Base-by-base conservation (phyloP, 345 rosid genomes). In the Euphorbia peplus region DNA sequence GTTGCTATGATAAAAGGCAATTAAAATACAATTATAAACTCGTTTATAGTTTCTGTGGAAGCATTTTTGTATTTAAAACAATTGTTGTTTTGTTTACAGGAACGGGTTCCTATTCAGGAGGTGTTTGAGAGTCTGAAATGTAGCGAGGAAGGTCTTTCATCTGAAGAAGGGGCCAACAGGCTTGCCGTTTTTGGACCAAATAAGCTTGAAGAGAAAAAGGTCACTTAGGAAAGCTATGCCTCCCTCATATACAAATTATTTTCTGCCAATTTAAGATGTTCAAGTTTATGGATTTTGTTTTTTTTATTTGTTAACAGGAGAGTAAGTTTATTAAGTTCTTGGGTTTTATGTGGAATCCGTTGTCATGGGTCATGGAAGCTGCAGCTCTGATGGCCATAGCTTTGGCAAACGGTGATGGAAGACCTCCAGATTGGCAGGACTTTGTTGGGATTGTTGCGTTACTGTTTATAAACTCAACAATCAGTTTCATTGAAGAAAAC, bases 291-390 rank as follows among this genome's bases (percentile, higher is more conserved):
- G 12, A 44, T 28, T 10, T 14, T 10, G 15, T 57, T 58, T 44
- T 35, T 48, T 14, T 41, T 25, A 21, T 70, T 57, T 53, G 55
- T 7, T 32, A 70, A 75, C 86, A 92, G 98, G 87, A 85, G 73
- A 88, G 92, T 89, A 92, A 92, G 76, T 0, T 90, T 60, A 82
- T 90, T 65, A 92, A 92, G 83, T 92, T 92, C 72, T 67, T 92
- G 76, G 98, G 98, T 18, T 92, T 92, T 70, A 92, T 92, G 98
- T 92, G 98, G 98, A 92, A 92, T 65, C 98, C 98, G 11, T 75
- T 92, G 76, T 92, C 98, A 16, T 92, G 98, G 98, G 98, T 92
- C 81, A 92, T 92, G 98, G 98, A 92, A 70, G 87, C 85, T 57
- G 98, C 98, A 44, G 97, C 98, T 35, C 4, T 92, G 26, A 85